Evolutionary conservation across 345 rosid genomes (phyloP), one percentile per base, ranked within the genome.

Genomic region (Eucalyptus sp.): DNA sequence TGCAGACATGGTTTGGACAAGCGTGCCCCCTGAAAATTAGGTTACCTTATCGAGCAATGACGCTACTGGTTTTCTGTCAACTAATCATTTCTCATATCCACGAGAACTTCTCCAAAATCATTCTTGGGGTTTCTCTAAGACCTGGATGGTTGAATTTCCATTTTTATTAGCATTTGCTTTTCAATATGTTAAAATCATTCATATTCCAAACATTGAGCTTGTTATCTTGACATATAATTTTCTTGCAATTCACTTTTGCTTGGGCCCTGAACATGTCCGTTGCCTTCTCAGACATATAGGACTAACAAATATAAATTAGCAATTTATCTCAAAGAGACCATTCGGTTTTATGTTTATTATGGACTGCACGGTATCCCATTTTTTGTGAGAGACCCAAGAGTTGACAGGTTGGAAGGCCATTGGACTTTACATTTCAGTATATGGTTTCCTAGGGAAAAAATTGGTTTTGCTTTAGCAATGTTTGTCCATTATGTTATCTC

Each of bases 311-410:
- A 24, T 4, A 56, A 24, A 56, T 1, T 2, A 56, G 62, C 62
- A 4, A 56, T 56, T 56, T 24, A 10, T 56, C 62, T 56, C 62
- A n/a, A 46, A 24, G 62, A 22, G 29, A 56, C 62, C 62, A 56
- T 56, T 56, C 13, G 10, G 62, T 56, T 56, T 56, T 24, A 56
- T 56, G 62, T 10, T 56, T 56, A 0, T 56, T 56, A 56, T 22
- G 62, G 1, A 1, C 62, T 24, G 62, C 29, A 1, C 62, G 0
- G 62, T 56, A 0, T 2, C 0, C 0, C 13, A 56, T 4, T 56
- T 56, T 56, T 0, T 0, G 29, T 24, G 62, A 56, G 0, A 56
- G 62, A 56, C 62, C 13, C 62, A 56, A 24, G 62, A 56, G 62
- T 9, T 22, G 12, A 8, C 1, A 56, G 62, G 62, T 52, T 52